Base-by-base conservation (phyloP, 179 eudicot species). In the Drosera spatulata region DNA sequence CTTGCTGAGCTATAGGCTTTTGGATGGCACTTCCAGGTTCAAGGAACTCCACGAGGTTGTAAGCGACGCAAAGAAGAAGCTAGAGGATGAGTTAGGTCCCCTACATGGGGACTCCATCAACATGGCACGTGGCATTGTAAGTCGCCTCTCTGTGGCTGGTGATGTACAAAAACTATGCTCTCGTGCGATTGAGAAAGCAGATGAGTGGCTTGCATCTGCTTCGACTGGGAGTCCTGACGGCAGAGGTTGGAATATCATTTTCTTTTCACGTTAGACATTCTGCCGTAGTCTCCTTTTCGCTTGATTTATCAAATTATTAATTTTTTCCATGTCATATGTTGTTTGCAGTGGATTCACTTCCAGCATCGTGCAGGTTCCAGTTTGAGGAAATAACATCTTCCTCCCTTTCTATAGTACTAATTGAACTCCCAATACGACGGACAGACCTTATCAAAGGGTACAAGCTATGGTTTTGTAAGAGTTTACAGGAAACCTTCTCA, bases 391-490 rank as follows among this genome's bases (percentile, higher is more conserved):
- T 89, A 63, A 68, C 86, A 2, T 70, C 83, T 45, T 82, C 93
- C 67, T 89, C 95, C 10, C 80, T 93, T 75, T 77, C 72, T 10
- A 62, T 93, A 64, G 77, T 81, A n/a, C 73, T 93, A 77, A 68
- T 82, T 53, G 95, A 93, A 57, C 61, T 86, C 62, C 78, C 88
- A 1, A 47, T 61, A 49, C 52, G 78, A 7, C 50, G 72, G 12
- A 58, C 65, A 13, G 70, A 78, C 8, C 64, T 71, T 56, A 69
- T 84, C 53, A 71, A 75, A 70, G 97, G 99, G 44, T 93, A 80
- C 79, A 93, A 93, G 71, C 79, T 93, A 6, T 93, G 97, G 97
- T 86, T 81, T 55, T 82, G 86, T 59, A 83, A 77, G 73, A 74
- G 80, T 52, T 71, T 79, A 49, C 78, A 81, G 3, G 90, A 74